Conservation (phyloP, 192 early-diverging fungal genomes). For the Coemansia reversa region DNA sequence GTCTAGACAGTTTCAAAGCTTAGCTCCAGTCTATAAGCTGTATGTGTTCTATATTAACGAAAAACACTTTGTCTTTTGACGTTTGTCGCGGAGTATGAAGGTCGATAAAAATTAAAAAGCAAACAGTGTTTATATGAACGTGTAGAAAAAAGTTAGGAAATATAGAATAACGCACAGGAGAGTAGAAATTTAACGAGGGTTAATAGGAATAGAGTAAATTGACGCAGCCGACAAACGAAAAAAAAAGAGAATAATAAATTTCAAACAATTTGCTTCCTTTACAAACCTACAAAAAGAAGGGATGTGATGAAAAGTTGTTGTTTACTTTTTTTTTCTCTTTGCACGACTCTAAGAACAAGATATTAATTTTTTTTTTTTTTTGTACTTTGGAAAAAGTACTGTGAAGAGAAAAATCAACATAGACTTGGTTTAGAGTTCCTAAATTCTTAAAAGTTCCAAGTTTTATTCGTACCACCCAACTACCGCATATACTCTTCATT, state of each 20-base stretch:
- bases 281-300: neutral
- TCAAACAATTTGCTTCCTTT: neutral
- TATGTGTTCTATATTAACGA: no score
- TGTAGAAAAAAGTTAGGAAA: slow-evolving; percentile 3
- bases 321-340: slow-evolving; percentile 1
- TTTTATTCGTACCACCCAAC: neutral
- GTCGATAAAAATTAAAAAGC: neutral
- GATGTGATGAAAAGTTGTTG: neutral
- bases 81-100: neutral
- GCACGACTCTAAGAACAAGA: neutral
- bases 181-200: neutral
- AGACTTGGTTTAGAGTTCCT: neutral
- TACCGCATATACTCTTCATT: neutral
- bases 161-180: slow-evolving; percentile 1
- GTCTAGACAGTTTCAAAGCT: no score
- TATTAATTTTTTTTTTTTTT: neutral
- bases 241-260: neutral
- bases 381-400: neutral
- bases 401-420: neutral
- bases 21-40: no score
- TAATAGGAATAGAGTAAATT: neutral
- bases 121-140: neutral
- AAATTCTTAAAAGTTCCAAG: neutral
- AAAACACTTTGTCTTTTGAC: no score
- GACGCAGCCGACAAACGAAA: neutral